Percentiles rank a stretch among this genome's conserved stretches.
These are phyloP conservation scores for Xylaria intraflava DNA, from an alignment of 495 filamentous ascomycete genomes.

Conservation along the genomic window DNA sequence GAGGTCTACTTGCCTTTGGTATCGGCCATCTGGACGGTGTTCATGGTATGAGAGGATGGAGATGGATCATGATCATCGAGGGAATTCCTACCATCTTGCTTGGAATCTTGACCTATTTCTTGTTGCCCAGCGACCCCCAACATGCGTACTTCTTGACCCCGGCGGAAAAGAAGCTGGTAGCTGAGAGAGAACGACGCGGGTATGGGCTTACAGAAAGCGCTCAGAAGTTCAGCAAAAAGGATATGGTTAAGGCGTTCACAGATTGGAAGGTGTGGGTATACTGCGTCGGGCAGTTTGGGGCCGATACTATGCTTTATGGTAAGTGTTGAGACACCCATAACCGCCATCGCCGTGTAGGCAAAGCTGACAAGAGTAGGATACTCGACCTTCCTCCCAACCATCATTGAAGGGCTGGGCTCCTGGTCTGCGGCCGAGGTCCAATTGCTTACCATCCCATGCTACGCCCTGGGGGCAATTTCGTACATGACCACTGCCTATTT, in stretches of 20 bases:
- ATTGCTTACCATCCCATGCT: slow-evolving; percentile 73
- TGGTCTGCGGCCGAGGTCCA: slow-evolving; percentile 60
- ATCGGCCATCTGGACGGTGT: slow-evolving; percentile 68
- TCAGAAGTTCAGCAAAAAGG: slow-evolving; percentile 48
- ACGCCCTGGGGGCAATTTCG: slow-evolving; percentile 58
- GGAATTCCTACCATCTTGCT: slow-evolving; percentile 62
- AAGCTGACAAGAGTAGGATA: slow-evolving; percentile 38
- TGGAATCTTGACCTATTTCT: slow-evolving; percentile 54
- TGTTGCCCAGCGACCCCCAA: slow-evolving; percentile 59
- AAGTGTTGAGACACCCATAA: neutral
- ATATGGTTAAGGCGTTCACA: slow-evolving; percentile 43
- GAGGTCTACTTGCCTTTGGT: slow-evolving; percentile 66
- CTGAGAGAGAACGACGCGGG: slow-evolving; percentile 40
- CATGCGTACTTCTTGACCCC: slow-evolving; percentile 55
- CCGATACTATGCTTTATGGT: slow-evolving; percentile 68
- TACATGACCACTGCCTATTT: slow-evolving; percentile 57
- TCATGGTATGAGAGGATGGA: slow-evolving; percentile 53
- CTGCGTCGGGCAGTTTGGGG: slow-evolving; percentile 60
- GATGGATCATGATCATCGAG: slow-evolving; percentile 67
- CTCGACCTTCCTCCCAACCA: slow-evolving; percentile 71
- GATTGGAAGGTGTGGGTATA: slow-evolving; percentile 64
- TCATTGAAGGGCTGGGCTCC: slow-evolving; percentile 60
- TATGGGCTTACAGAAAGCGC: slow-evolving; percentile 55
- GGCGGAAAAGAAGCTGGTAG: slow-evolving; percentile 50
- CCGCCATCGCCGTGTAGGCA: neutral